Base-by-base conservation (phyloP, 441 rosid species). In the Gossypium schwendimanii region DNA sequence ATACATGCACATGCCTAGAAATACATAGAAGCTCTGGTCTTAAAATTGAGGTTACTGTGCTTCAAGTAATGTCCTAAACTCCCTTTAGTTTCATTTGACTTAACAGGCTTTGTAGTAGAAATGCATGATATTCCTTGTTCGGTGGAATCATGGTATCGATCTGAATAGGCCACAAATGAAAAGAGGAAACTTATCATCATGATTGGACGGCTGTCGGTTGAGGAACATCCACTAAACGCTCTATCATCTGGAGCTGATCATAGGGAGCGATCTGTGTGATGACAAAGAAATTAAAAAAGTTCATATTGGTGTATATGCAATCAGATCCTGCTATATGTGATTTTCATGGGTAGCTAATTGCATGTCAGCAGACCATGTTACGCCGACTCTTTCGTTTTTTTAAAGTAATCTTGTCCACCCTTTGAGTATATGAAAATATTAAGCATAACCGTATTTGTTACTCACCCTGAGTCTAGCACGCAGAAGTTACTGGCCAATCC, bases 251-350 rank as follows among this genome's bases (percentile, higher is more conserved):
- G 75, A 92, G 77, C 81, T 92, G 97, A 70, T 90, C 97, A 72
- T 90, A 92, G 12, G 97, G 95, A 72, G 96, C 97, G 77, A 92
- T 90, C 97, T 87, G 89, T 2, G 18, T 1, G 33, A 28, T 49
- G 31, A 15, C 14, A 20, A 65, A 59, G 66, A 45, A 15, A 36
- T 9, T 1, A 4, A 17, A 28, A 15, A n/a, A n/a, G 8, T 6
- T 12, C 6, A 24, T 7, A 47, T 7, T 26, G 39, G 3, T 45
- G 7, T 12, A 24, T 50, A 50, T 18, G 6, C 11, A 26, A 68
- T 24, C 1, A 52, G 7, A 68, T 15, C 24, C 24, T 50, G 72
- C 45, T 52, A 44, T 24, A 66, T 66, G 20, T 66, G 55, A 66
- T 60, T 60, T 28, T 28, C 64, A 14, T 28, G 20, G 4, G 44